Evolutionary conservation across 352 stramenopile species (phyloP), one percentile per base, ranked within the genome.

Genomic region (Pythium oligandrum): DNA sequence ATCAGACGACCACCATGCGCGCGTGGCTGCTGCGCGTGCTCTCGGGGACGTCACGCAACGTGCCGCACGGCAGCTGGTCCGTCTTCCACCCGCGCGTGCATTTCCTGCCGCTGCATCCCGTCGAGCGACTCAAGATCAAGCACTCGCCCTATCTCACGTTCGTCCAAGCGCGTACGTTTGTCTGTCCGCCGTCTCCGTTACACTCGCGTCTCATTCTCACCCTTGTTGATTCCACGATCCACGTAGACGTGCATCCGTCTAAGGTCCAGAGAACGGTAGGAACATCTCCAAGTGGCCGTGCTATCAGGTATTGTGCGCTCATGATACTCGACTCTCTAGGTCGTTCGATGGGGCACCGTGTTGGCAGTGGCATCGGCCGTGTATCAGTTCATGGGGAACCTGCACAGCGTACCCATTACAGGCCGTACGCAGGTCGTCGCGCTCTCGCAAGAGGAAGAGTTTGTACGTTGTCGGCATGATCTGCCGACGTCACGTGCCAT

Each of bases 321-420:
- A 34, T 5, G 36, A 26, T n/a, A 44, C 10, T 63, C 3, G 7
- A 44, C 6, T 51, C 31, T 37, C 7, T 38, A 79, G 70, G 43
- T 85, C 26, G 63, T 78, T 58, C 57, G 71, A 10, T 80, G 64
- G 69, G 66, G 71, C 3, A 44, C 62, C 4, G 59, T 61, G 47
- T 56, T 85, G 35, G 71, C 57, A 4, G 66, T 83, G 35, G 59
- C 61, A 0, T 68, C 78, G 39, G 78, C 78, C 26, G 55, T 68
- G 40, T 86, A 86, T 46, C 78, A 88, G 59, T 88, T 88, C 51
- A 44, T 83, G 38, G 86, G 68, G 17, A 88, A 88, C 54, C 55
- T 88, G 51, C 75, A 83, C 65, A 78, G 63, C 6, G 75, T 88
- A 37, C 78, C 78, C 40, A 86, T 88, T 57, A 85, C 68, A 4